These are phyloP conservation scores for Talaromyces sp. DNA, from an alignment of 2,329 filamentous ascomycete genomes.

Conservation along the genomic window DNA sequence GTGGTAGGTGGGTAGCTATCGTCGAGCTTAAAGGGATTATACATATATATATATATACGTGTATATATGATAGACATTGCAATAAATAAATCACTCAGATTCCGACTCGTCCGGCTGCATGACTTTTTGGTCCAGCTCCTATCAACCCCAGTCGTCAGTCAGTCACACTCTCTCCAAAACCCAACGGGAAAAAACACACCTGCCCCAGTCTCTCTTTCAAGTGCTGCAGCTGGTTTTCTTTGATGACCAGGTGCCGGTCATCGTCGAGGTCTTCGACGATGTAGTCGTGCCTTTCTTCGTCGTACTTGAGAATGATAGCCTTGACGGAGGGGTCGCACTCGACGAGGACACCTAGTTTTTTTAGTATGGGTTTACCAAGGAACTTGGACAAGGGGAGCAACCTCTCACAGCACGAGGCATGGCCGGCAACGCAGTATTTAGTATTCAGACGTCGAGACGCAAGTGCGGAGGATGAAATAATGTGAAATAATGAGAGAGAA, in stretches of 20 bases:
- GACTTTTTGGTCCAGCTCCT: slow-evolving; percentile 46
- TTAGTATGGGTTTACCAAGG: background rate
- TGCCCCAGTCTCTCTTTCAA: slow-evolving; percentile 39
- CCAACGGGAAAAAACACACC: slow-evolving; percentile 21
- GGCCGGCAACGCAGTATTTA: background rate
- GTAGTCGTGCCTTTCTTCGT: slow-evolving; percentile 44
- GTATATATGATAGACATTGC: background rate
- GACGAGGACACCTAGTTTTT: slow-evolving; percentile 37
- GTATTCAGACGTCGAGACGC: too few species aligned
- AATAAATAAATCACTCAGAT: slow-evolving; percentile 28
- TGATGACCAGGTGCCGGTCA: slow-evolving; percentile 42
- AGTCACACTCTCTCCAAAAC: background rate
- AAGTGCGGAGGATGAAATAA: background rate
- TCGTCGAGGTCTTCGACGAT: slow-evolving; percentile 46
- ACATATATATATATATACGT: background rate
- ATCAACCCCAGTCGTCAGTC: background rate
- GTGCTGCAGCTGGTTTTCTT: slow-evolving; percentile 41
- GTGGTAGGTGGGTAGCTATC: background rate
- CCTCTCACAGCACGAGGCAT: slow-evolving; percentile 42
- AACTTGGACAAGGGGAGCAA: slow-evolving; percentile 9
- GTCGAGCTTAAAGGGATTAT: background rate
- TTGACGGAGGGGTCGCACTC: slow-evolving; percentile 48
- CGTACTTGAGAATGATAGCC: slow-evolving; percentile 46
- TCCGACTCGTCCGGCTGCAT: slow-evolving; percentile 45
- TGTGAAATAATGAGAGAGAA: background rate